Base-by-base conservation (phyloP, 2,329 filamentous ascomycete species). In the Cryoendolithus antarcticus region DNA sequence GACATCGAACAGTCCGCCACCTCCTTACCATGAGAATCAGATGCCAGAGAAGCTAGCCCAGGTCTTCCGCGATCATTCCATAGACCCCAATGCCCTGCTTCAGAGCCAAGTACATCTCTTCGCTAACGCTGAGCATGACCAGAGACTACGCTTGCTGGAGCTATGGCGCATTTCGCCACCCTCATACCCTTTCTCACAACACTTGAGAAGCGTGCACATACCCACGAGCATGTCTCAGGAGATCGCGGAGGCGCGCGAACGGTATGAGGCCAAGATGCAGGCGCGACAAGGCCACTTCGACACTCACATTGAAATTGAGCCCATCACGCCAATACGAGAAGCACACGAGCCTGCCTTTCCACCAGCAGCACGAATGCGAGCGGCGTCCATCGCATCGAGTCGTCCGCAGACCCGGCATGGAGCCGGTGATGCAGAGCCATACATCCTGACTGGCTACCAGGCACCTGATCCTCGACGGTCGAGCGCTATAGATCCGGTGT, bases 91-190 rank as follows among this genome's bases (percentile, higher is more conserved):
- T 6, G 66, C 74, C 13, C 71, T 94, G 33, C 82, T 82, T 9
- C 71, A 77, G 4, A 79, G 80, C 3, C 86, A 94, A 58, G 62
- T 88, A 37, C 72, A 82, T 43, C 74, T 94, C 31, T 93, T 93
- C 67, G 75, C 75, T 48, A 76, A 79, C 45, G 85, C 84, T 38
- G 78, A 82, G 41, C 65, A 73, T 15, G 69, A 79, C 32, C 84
- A 93, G 59, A 76, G 80, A 53, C 64, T 78, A 41, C 75, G 84
- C 13, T 70, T 94, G 10, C 69, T 93, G 30, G 81, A 93, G 58
- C 75, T 93, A 10, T 94, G 86, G 86, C 78, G 76, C 43, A 85
- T 88, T 48, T 84, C 77, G 42, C 83, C 83, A 13, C 82, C 82
- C 0, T 72, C 68, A 31, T 74, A 72, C 45, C 59, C 61, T 19